These are phyloP conservation scores for Rosa hybrid DNA, from an alignment of 331 rosid genomes.

Conservation along the genomic window DNA sequence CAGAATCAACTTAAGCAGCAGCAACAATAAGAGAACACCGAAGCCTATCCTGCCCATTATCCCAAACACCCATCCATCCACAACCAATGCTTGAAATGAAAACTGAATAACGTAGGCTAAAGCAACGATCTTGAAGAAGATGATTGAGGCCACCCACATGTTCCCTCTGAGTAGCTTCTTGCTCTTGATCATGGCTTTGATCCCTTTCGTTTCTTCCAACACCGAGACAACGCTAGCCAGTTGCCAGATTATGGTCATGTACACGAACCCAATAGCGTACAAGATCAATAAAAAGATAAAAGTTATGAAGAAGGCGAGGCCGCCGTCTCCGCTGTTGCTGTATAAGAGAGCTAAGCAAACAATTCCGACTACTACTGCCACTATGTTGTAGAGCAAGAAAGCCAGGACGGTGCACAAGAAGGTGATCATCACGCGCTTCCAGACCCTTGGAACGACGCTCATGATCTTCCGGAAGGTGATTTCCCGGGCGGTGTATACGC, in stretches of 20 bases:
- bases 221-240: constrained; percentile 62
- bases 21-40: constrained; percentile 45
- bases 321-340: accelerated
- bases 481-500: constrained; percentile 56
- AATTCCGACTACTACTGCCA: constrained; percentile 4
- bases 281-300: neutral
- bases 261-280: constrained; percentile 46
- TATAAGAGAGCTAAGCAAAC: neutral
- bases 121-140: constrained; percentile 29
- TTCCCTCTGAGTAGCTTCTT: constrained; percentile 62
- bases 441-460: constrained; percentile 75
- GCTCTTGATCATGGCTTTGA: constrained; percentile 67
- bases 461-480: constrained; percentile 51
- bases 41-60: constrained; percentile 27
- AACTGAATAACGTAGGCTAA: constrained; percentile 15
- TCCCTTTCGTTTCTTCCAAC: constrained; percentile 60
- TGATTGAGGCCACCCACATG: constrained; percentile 34
- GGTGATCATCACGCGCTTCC: constrained; percentile 79
- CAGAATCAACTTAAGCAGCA: constrained; percentile 42
- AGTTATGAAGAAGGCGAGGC: neutral
- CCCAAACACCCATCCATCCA: constrained; percentile 36
- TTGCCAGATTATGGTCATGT: constrained; percentile 60
- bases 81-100: constrained; percentile 49
- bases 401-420: constrained; percentile 49
- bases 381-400: constrained; percentile 41